Conservation (phyloP, 441 rosid species). For the Geranium incanum region DNA sequence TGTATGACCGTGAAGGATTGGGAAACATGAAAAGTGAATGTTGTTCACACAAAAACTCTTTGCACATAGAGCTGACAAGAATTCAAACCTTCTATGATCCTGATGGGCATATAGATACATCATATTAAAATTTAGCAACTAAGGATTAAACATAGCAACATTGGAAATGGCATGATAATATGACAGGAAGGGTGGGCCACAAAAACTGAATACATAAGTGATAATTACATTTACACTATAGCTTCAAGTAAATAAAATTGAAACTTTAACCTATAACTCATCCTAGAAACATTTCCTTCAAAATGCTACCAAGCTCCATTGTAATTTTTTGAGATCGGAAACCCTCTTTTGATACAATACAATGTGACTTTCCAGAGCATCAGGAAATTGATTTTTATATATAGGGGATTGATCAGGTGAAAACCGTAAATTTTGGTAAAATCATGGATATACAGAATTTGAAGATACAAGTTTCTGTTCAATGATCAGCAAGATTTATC, state of each 20-base stretch:
- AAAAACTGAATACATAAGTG: background rate
- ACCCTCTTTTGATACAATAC: background rate
- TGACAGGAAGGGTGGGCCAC: background rate
- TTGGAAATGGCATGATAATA: slow-evolving; percentile 2
- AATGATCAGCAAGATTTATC: background rate
- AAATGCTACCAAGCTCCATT: background rate
- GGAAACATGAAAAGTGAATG: slow-evolving; percentile 4
- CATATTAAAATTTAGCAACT: background rate
- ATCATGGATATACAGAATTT: background rate
- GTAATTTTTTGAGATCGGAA: background rate
- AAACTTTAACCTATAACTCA: background rate
- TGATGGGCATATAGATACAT: background rate
- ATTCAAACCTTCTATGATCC: background rate
- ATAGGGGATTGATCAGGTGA: too few species aligned
- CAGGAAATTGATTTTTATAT: background rate
- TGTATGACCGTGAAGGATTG: background rate
- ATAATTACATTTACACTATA: background rate
- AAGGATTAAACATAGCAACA: background rate
- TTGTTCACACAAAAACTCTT: background rate
- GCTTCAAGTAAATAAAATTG: background rate
- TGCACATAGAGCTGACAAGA: background rate
- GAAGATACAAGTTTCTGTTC: background rate
- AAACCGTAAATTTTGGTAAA: background rate
- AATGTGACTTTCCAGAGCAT: background rate
- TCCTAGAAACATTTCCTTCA: background rate